Base-by-base conservation (phyloP, 257 asterid species). In the Jacaranda mimosifolia region DNA sequence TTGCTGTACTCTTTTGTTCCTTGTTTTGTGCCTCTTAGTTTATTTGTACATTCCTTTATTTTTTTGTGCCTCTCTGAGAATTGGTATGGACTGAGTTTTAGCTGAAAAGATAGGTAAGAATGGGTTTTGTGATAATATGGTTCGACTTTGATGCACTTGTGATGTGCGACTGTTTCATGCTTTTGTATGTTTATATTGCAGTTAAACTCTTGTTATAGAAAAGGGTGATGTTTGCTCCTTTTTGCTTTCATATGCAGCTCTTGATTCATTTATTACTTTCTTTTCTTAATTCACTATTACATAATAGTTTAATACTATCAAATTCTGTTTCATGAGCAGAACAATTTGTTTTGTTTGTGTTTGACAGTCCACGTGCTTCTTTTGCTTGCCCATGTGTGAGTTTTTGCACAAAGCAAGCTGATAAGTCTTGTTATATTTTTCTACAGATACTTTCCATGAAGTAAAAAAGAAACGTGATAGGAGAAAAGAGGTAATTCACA, bases 361-460 rank as follows among this genome's bases (percentile, higher is more conserved):
- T 67, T 11, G 38, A 5, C 19, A 67, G 56, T 9, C 19, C 59
- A 3, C 42, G n/a, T 55, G 68, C 32, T n/a, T 66, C 15, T 12
- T 35, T 66, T 40, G 21, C 5, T 65, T 1, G 9, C 36, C 9
- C 40, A 6, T 56, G 21, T 6, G 11, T 38, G 19, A 15, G 21
- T 8, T 36, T 66, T 52, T 49, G 4, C 9, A 21, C 11, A 36
- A 21, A 9, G 52, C 26, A 38, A 15, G 52, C 75, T 74, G 65
- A 79, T 57, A 17, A 9, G 49, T 53, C 21, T 32, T 48, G 18
- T 74, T 56, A 18, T 79, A 13, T 82, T 70, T 65, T 66, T 71
- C 55, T 63, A 83, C 90, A 90, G 96, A 88, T 72, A 77, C 91
- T 26, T 90, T 90, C 68, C 96, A 90, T 35, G 93, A 90, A 80